Evolutionary conservation across 371 early-diverging fungal genomes (phyloP), one percentile per base, ranked within the genome.

Genomic region (Coelomomyces lativittatus): DNA sequence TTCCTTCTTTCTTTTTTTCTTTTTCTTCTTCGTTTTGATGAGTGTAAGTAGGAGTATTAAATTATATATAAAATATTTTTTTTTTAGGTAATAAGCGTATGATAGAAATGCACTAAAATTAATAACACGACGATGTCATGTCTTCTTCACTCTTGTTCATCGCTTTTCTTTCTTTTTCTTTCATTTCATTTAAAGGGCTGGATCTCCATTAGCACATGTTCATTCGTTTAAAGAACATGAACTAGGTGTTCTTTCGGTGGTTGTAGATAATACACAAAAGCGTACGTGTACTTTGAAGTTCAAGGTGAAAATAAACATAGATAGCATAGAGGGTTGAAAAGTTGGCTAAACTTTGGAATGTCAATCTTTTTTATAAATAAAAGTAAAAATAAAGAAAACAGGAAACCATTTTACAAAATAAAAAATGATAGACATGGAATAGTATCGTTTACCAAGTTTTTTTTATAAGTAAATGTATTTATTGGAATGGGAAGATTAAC

Each of bases 221-320:
- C 65, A 64, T 45, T 67, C 67, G 4, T 57, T 87, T 25, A 64
- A 70, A 41, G 85, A 82, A 14, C 87, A 87, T 48, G 65, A 80
- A 25, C 68, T 83, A 26, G 85, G 82, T 11, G 77, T 86, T 30
- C 70, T 83, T 28, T 82, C 84, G 3, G 81, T 85, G 1, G 85
- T 83, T 56, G 58, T 67, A 25, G 70, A 70, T 39, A 51, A 51
- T 3, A 63, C 69, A 38, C 83, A 84, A 39, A 69, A 70, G 51
- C 62, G 83, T 82, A 73, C 54, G 59, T 5, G 25, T 35, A 12
- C 11, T 36, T 5, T 51, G 30, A 17, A 17, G 31, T n/a, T 19
- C 17, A 11, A 26, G n/a, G 28, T 23, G 48, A 24, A 19, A 23
- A 34, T n/a, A 15, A 19, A 34, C 15, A 19, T 34, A 19, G 19